Evolutionary conservation across 2,329 filamentous ascomycete genomes (phyloP).

Genomic region (Zarea fungicola): DNA sequence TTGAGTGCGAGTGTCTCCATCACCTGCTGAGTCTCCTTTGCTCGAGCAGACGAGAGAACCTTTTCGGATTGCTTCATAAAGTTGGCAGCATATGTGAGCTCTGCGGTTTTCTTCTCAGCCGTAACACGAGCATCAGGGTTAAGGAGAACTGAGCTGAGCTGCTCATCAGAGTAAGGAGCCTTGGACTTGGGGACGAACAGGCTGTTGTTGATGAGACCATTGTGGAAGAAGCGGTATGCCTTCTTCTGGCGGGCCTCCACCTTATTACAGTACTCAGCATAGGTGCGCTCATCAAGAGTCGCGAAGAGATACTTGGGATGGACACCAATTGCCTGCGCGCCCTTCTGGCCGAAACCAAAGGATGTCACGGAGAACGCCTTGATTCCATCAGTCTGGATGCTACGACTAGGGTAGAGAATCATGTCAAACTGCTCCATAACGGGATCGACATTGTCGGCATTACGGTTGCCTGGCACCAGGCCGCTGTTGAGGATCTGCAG

Average conservation of each 20-base stretch:
- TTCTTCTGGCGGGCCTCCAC: constrained; percentile 95
- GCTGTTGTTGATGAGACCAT: constrained; percentile 94
- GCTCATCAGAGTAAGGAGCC: constrained; percentile 82
- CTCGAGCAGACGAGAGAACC: constrained; percentile 41
- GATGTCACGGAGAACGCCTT: constrained; percentile 99
- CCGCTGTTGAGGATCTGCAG: constrained; percentile 92
- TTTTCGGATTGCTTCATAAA: constrained; percentile 63
- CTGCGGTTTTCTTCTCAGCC: constrained; percentile 78
- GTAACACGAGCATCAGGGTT: constrained; percentile 87
- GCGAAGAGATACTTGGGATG: constrained; percentile 96
- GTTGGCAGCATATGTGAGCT: constrained; percentile 66
- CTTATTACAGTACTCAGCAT: constrained; percentile 76
- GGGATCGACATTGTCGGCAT: constrained; percentile 94
- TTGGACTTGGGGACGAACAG: constrained; percentile 94
- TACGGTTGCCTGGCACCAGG: constrained; percentile 92
- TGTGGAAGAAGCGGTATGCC: constrained; percentile 98
- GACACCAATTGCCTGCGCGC: constrained; percentile 92
- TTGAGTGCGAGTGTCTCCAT: constrained; percentile 70
- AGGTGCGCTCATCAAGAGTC: constrained; percentile 82
- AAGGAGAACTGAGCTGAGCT: constrained; percentile 82
- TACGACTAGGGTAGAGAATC: constrained; percentile 92
- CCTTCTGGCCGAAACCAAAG: constrained; percentile 99
- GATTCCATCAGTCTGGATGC: constrained; percentile 94
- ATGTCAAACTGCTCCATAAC: constrained; percentile 97
- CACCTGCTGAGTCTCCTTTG: constrained; percentile 64